A percentile compares a stretch with the other conserved stretches of the same genome.
Evolutionary conservation across 164 flowering plant species (phyloP).

Genomic region (Nelumbo lutea): DNA sequence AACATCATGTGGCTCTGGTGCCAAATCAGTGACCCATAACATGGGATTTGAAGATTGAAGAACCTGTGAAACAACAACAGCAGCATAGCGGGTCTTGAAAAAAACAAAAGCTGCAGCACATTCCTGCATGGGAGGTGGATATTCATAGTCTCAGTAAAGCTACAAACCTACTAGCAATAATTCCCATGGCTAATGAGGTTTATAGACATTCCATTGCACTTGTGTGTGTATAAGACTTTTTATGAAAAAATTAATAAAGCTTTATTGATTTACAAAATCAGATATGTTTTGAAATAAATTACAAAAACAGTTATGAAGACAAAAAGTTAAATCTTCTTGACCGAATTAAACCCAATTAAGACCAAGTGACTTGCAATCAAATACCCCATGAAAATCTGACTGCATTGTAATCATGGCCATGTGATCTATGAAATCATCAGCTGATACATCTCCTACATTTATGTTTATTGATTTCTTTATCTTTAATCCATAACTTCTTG

Average conservation of each 20-base stretch:
- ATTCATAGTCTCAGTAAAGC: not conserved
- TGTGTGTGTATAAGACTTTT: no score
- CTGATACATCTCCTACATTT: no score
- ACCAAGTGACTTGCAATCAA: slow-evolving; percentile 97
- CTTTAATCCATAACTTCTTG: no score
- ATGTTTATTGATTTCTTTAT: no score
- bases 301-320: no score
- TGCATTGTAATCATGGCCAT: slow-evolving; percentile 94
- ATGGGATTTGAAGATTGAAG: slow-evolving; percentile 85
- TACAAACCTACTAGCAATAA: no score
- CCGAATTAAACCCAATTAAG: slow-evolving; percentile 80
- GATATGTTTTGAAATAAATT: no score
- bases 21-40: slow-evolving; percentile 86
- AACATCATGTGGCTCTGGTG: slow-evolving; percentile 90
- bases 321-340: no score
- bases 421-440: slow-evolving; percentile 66
- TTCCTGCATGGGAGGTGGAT: slow-evolving; percentile 51
- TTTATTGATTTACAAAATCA: no score
- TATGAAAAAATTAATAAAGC: no score
- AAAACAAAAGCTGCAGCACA: slow-evolving; percentile 86
- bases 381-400: slow-evolving; percentile 73
- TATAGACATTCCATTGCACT: no score
- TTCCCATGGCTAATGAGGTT: no score
- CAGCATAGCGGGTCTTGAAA: slow-evolving; percentile 82
- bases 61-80: slow-evolving; percentile 59